phyloP scores from a whole-genome alignment of 495 filamentous ascomycete genomes.

The Lophiotrema nucula region DNA sequence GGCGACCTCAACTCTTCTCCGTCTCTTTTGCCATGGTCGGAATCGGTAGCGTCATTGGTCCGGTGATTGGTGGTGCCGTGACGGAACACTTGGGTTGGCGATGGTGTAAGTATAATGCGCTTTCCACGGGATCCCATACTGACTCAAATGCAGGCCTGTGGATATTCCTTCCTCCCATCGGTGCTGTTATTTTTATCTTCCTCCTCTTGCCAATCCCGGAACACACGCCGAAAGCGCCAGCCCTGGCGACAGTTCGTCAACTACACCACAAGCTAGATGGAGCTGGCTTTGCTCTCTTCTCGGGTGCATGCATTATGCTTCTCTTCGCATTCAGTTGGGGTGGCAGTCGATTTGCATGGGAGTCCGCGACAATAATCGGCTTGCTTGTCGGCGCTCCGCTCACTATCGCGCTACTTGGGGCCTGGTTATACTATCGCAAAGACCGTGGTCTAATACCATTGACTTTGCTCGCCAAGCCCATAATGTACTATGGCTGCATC shows the following conservation, averaged over 20 bases:
- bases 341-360: slow-evolving; percentile 47
- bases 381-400: slow-evolving; percentile 52
- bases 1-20: slow-evolving; percentile 40
- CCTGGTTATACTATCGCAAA: slow-evolving; percentile 48
- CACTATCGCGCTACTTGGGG: slow-evolving; percentile 44
- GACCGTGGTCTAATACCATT: slow-evolving; percentile 53
- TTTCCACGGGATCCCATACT: not conserved
- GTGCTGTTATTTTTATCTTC: slow-evolving; percentile 48
- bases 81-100: slow-evolving; percentile 60
- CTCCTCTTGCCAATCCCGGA: slow-evolving; percentile 52
- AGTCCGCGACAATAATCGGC: slow-evolving; percentile 47
- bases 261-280: slow-evolving; percentile 50
- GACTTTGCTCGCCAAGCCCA: slow-evolving; percentile 22
- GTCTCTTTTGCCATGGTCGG: slow-evolving; percentile 76
- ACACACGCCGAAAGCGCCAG: not conserved
- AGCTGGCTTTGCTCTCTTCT: slow-evolving; percentile 47
- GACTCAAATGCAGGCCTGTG: slow-evolving; percentile 53
- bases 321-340: slow-evolving; percentile 53
- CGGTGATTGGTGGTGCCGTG: slow-evolving; percentile 41
- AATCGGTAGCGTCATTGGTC: slow-evolving; percentile 56
- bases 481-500: not conserved
- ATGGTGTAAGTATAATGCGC: slow-evolving; percentile 55
- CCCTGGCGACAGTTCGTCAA: slow-evolving; percentile 20
- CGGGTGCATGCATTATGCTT: slow-evolving; percentile 47
- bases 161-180: slow-evolving; percentile 60